Percentiles rank a stretch among this genome's conserved stretches.
These are phyloP conservation scores for Colletotrichum gigasporum DNA, from an alignment of 2,329 filamentous ascomycete species.

Conservation along the genomic window DNA sequence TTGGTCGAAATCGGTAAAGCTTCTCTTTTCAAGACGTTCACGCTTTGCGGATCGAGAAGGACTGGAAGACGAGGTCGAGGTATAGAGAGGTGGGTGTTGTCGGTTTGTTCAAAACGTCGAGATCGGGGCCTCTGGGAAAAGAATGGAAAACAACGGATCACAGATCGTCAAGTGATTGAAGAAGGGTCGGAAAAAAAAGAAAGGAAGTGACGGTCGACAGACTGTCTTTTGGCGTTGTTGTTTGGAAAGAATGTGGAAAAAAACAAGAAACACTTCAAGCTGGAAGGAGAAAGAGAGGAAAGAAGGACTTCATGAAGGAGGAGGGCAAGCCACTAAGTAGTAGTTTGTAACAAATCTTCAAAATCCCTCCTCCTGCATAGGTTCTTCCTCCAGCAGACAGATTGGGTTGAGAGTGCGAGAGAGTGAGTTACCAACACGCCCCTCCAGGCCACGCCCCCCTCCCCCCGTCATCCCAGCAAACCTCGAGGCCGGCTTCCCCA, in stretches of 20 bases:
- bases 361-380: conserved; percentile 18
- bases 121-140: conserved; percentile 6
- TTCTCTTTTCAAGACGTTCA: neutral
- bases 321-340: conserved; percentile 30
- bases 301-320: neutral
- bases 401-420: neutral
- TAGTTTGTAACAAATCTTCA: conserved; percentile 14
- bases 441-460: neutral
- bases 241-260: conserved; percentile 30
- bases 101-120: neutral
- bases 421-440: too few species aligned
- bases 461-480: neutral
- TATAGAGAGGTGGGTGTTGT: neutral
- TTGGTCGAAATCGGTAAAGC: neutral
- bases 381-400: neutral
- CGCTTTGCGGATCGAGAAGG: neutral
- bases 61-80: neutral
- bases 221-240: conserved; percentile 20
- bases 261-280: conserved; percentile 20
- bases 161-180: conserved; percentile 27
- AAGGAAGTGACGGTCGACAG: conserved; percentile 28
- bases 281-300: conserved; percentile 19
- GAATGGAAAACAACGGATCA: conserved; percentile 32
- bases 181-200: conserved; percentile 10
- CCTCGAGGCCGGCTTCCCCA: conserved; percentile 14